phyloP scores from a whole-genome alignment of 1,139 yeast genomes.

The Debaryomycetaceae sp. region DNA sequence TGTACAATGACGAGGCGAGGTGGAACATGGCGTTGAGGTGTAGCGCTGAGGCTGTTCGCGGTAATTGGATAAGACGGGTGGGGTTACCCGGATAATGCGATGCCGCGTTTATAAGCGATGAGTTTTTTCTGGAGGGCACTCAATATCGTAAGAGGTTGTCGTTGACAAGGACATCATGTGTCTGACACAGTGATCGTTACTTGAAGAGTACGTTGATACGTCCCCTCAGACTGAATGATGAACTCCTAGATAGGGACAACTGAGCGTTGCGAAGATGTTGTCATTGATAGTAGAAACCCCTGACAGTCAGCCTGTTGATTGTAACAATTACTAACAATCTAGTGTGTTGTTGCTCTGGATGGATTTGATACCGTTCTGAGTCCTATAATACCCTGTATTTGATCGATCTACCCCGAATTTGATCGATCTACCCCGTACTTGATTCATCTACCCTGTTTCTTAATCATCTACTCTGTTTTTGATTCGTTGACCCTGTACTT shows the following conservation, averaged over 20 bases:
- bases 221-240: slow-evolving; percentile 9
- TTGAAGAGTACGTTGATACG: too few relatives aligned
- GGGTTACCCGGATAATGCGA: background rate
- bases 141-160: too few relatives aligned
- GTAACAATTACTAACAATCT: too few relatives aligned
- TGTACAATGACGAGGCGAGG: slow-evolving; percentile 34
- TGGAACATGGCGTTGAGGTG: slow-evolving; percentile 24
- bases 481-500: too few relatives aligned
- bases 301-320: too few relatives aligned
- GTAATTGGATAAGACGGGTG: background rate
- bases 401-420: too few relatives aligned
- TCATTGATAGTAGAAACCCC: slow-evolving; percentile 15
- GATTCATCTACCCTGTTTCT: background rate
- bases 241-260: slow-evolving; percentile 29
- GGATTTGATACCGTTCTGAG: too few relatives aligned
- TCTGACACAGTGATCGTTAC: too few relatives aligned
- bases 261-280: slow-evolving; percentile 18
- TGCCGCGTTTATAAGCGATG: background rate
- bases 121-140: too few relatives aligned
- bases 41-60: background rate
- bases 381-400: too few relatives aligned
- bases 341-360: too few relatives aligned
- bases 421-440: background rate
- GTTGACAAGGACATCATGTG: too few relatives aligned
- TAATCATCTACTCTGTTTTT: background rate